phyloP scores from a whole-genome alignment of 2,329 filamentous ascomycete species.

The Exophiala bonariae region DNA sequence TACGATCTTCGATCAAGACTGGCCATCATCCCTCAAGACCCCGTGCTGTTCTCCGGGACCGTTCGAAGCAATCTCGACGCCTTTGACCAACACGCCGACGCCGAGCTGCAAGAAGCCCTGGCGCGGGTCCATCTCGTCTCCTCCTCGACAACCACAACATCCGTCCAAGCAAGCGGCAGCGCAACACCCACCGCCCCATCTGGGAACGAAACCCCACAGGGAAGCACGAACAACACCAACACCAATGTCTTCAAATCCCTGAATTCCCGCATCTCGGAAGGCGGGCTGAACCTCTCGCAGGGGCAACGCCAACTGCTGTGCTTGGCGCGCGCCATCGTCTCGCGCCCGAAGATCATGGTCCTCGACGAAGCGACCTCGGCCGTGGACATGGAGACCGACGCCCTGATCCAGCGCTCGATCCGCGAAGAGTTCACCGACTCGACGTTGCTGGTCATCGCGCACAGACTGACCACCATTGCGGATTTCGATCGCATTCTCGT shows the following conservation, averaged over 20 bases:
- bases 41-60: constrained; percentile 78
- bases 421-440: constrained; percentile 68
- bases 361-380: constrained; percentile 78
- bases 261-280: constrained; percentile 65
- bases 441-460: constrained; percentile 73
- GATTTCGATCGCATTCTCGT: constrained; percentile 76
- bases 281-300: constrained; percentile 72
- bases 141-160: constrained; percentile 36
- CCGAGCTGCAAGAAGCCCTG: constrained; percentile 68
- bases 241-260: constrained; percentile 67
- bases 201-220: constrained; percentile 28
- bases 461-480: constrained; percentile 72
- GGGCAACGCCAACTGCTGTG: constrained; percentile 76
- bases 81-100: constrained; percentile 69
- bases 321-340: constrained; percentile 70
- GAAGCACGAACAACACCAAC: constrained; percentile 51
- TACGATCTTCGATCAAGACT: constrained; percentile 70
- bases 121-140: constrained; percentile 67
- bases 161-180: constrained; percentile 21
- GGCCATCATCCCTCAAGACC: constrained; percentile 81
- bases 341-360: constrained; percentile 73
- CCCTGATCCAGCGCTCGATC: constrained; percentile 71
- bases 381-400: constrained; percentile 75
- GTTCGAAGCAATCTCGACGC: constrained; percentile 76
- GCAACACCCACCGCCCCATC: constrained; percentile 18